Evolutionary conservation across 2,329 filamentous ascomycete genomes (phyloP), one percentile per base, ranked within the genome.

Genomic region (Penicillium sp.): DNA sequence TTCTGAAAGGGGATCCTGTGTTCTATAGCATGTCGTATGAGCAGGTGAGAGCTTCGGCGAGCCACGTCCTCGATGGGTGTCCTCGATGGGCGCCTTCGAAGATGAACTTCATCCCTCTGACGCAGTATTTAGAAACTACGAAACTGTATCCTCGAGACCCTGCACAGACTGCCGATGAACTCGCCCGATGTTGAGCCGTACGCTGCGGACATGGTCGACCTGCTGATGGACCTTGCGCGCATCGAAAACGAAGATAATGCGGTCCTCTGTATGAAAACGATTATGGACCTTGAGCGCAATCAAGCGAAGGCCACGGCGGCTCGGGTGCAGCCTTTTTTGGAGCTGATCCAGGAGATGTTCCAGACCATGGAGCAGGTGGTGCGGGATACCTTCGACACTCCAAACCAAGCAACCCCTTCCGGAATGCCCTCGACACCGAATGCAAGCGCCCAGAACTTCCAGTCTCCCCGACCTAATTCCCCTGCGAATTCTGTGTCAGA

Each of bases 171-270:
- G 77, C 89, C 69, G 58, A 84, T 75, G 78, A 81, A 78, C 31
- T 85, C 88, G 1, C 72, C 82, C 44, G 89, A 96, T 60, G 82
- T 96, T 70, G 90, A 97, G 66, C 86, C 85, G 0, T 94, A 91
- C 68, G 90, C 91, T 31, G 80, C 84, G 55, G 88, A 94, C 64
- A 84, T 95, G 50, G 88, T 96, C 49, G 90, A 96, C 64, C 78
- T 95, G 56, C 78, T 97, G 53, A 91, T 97, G 83, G 80, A 81
- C 44, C 74, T 98, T 48, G 89, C 97, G 49, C 84, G 85, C 57
- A 85, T 82, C 34, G 93, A 99, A 69, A 98, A 98, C 61, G 93
- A 99, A 71, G 93, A 99, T 54, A 99, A 98, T 76, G 93, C 91
- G 2, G 89, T 94, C n/a, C 74, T 98, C 52, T 96, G 91, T 66